Percentiles rank a stretch among this genome's conserved stretches.
Evolutionary conservation across 163 green algal species (phyloP).

Genomic region (Prototheca cutis): DNA sequence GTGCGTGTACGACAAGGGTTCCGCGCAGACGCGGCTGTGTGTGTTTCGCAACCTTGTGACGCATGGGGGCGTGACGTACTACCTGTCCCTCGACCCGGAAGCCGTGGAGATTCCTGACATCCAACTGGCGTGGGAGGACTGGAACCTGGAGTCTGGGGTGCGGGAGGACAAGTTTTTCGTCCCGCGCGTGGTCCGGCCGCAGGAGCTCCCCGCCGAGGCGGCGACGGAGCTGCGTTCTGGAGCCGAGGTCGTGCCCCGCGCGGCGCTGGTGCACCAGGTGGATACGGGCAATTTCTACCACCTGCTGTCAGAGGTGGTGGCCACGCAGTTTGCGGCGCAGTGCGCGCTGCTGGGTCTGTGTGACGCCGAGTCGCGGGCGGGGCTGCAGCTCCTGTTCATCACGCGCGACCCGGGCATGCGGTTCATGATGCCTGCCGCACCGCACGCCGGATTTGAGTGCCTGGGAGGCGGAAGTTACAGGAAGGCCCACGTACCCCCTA

Average conservation of each 20-base stretch:
- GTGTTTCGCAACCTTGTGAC: slow-evolving; percentile 7
- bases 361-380: neutral
- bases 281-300: slow-evolving; percentile 19
- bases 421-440: neutral
- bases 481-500: no score
- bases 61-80: slow-evolving; percentile 5
- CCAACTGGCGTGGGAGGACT: slow-evolving; percentile 15
- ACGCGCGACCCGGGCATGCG: neutral
- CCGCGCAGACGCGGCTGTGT: slow-evolving; percentile 3
- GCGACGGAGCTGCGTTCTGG: neutral
- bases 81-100: neutral
- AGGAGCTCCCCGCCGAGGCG: slow-evolving; percentile 3
- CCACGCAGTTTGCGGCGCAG: slow-evolving; percentile 6
- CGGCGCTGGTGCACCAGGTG: slow-evolving; percentile 4
- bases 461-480: neutral
- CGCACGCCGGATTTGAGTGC: slow-evolving; percentile 1
- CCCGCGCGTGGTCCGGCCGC: neutral
- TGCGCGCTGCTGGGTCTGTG: slow-evolving; percentile 8
- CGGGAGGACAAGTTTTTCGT: slow-evolving; percentile 9
- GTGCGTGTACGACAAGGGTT: slow-evolving; percentile 3
- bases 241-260: neutral
- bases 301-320: slow-evolving; percentile 4
- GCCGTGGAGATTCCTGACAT: slow-evolving; percentile 3
- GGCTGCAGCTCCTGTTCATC: slow-evolving; percentile 2
- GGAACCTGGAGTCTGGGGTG: slow-evolving; percentile 2